These are phyloP conservation scores for Pleurotus eryngii DNA, from an alignment of 768 basidiomycete genomes.

Conservation along the genomic window DNA sequence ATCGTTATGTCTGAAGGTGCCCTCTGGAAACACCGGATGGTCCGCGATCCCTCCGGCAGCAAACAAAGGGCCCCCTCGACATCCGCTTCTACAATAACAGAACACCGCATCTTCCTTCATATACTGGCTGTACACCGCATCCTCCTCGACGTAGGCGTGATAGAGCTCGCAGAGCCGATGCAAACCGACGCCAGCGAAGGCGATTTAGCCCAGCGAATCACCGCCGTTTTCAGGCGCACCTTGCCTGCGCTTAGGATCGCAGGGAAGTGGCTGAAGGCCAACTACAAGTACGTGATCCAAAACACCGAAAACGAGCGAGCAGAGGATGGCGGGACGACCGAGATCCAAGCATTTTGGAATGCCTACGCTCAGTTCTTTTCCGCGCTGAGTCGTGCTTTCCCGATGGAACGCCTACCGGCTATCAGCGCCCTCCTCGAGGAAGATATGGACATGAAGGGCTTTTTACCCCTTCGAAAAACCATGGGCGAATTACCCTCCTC, in stretches of 20 bases:
- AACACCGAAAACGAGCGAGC: constrained; percentile 30
- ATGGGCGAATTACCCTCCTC: constrained; percentile 34
- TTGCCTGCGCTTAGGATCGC: constrained; percentile 85
- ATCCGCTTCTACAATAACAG: constrained; percentile 39
- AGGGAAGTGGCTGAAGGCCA: constrained; percentile 84
- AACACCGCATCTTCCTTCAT: constrained; percentile 66
- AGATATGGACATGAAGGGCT: constrained; percentile 86
- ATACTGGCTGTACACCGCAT: constrained; percentile 60
- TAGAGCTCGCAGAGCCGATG: constrained; percentile 56
- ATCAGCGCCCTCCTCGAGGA: constrained; percentile 75
- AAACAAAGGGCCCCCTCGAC: constrained; percentile 24
- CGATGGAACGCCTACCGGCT: constrained; percentile 53
- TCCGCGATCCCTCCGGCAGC: constrained; percentile 41
- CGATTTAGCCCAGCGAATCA: constrained; percentile 78
- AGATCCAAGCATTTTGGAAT: constrained; percentile 63
- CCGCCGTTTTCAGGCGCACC: constrained; percentile 80
- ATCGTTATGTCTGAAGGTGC: constrained; percentile 76
- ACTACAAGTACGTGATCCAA: constrained; percentile 63
- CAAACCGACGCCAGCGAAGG: constrained; percentile 51
- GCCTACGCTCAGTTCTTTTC: constrained; percentile 65
- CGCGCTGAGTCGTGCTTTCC: constrained; percentile 65
- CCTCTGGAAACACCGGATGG: constrained; percentile 81
- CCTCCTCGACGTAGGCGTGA: constrained; percentile 62
- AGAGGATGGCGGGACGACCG: constrained; percentile 22
- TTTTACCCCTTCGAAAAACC: constrained; percentile 71